A percentile compares a stretch with the other conserved stretches of the same genome.
These are phyloP conservation scores for Letharia lupina DNA, from an alignment of 495 filamentous ascomycete species.

Conservation along the genomic window DNA sequence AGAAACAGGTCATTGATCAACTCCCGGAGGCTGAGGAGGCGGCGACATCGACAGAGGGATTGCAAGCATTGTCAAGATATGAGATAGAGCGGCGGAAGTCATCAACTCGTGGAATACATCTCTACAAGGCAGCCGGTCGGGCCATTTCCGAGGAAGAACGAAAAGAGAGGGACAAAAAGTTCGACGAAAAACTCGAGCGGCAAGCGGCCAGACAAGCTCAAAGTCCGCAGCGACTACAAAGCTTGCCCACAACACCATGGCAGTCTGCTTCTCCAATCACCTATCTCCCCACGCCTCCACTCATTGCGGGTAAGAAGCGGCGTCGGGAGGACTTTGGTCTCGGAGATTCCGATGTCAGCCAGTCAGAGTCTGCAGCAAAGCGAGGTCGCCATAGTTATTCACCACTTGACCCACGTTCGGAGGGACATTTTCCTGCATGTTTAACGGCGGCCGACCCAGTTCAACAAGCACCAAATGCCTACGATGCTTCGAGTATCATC, in stretches of 20 bases:
- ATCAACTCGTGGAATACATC: not conserved
- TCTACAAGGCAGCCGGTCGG: slow-evolving; percentile 3
- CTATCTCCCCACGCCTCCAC: not conserved
- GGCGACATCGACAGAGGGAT: not conserved
- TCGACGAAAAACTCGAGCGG: not conserved
- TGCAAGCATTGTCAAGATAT: not conserved
- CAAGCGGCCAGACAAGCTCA: not conserved
- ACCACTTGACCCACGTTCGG: not conserved
- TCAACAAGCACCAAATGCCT: not conserved
- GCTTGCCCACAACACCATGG: not conserved
- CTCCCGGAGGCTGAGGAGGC: not conserved
- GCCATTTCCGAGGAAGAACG: not conserved
- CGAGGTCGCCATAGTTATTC: not conserved
- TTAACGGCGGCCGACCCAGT: not conserved
- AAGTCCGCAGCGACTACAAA: not conserved
- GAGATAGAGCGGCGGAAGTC: slow-evolving; percentile 5
- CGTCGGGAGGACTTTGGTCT: not conserved
- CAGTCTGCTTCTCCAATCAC: not conserved
- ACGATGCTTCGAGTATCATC: not conserved
- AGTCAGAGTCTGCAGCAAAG: not conserved
- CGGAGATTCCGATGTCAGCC: too few relatives aligned
- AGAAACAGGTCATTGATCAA: not conserved
- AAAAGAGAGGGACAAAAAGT: not conserved
- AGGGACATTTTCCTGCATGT: not conserved
- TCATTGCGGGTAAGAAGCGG: not conserved